Evolutionary conservation across 164 flowering plant species (phyloP), one percentile per base, ranked within the genome.

Genomic region (Piper longum): DNA sequence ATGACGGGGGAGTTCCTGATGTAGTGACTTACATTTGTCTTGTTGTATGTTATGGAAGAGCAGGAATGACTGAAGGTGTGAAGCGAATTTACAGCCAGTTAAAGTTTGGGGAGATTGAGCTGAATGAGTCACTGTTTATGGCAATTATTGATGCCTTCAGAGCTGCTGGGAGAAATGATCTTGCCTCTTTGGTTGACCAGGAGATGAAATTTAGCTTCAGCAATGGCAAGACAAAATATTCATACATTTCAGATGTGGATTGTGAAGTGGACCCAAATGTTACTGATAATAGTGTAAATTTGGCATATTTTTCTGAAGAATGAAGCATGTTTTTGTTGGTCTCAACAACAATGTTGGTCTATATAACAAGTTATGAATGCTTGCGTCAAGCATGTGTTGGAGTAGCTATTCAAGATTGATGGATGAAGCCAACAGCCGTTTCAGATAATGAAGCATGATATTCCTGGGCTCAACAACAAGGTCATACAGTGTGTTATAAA

Each of bases 11-110:
- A 41, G 75, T 78, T 62, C 86, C 95, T 6, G 95, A 86, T 66
- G 43, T 79, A 58, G 85, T 87, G 52, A 92, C 98, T 42, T 72
- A 72, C 56, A 85, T 86, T 39, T 59, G 76, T 76, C 82, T 92
- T 64, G 87, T 82, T 0, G 65, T 56, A 52, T 87, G 95, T 70
- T 92, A 92, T 74, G 91, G 91, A 55, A 83, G 78, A 83, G 91
- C 95, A 19, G 84, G 92, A 52, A 76, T 89, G 84, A 62, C 87
- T 60, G 95, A 82, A 73, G 98, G 93, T 54, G 78, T 92, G 71
- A 87, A 85, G 70, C 74, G 93, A 48, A 77, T 92, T 5, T 71
- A 82, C 63, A 79, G 80, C 71, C 82, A 73, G 64, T 26, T 89
- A 57, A 80, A 79, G 68, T 79, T 67, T 72, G 84, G 83, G 59